Evolutionary conservation across 169 alveolate genomes (phyloP).

Genomic region (Eimeria maxima): DNA sequence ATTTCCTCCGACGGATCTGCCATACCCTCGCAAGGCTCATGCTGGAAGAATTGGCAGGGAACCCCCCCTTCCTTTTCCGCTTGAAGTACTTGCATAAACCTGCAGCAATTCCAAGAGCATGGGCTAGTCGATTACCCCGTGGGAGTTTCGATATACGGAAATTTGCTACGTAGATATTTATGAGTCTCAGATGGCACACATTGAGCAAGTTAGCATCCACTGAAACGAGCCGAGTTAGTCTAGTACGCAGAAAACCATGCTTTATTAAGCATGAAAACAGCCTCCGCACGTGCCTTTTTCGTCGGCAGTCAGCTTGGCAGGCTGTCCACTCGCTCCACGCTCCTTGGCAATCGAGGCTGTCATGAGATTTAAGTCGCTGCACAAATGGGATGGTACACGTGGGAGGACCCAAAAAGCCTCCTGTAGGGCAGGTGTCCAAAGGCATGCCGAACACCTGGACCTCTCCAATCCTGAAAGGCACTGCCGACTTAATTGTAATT

Average conservation of each 20-base stretch:
- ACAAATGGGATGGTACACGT: constrained; percentile 27
- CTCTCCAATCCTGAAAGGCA: constrained; percentile 54
- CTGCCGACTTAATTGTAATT: not conserved
- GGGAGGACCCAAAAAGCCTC: constrained; percentile 65
- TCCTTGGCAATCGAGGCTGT: constrained; percentile 71
- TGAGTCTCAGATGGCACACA: not conserved
- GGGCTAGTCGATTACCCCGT: not conserved
- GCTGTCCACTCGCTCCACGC: constrained; percentile 81
- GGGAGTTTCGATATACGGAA: not conserved
- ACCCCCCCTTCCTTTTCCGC: constrained; percentile 75
- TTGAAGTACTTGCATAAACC: constrained; percentile 60
- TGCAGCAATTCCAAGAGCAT: not conserved
- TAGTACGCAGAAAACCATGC: not conserved
- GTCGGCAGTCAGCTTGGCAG: constrained; percentile 71
- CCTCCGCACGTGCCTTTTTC: constrained; percentile 33
- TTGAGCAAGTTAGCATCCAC: not conserved
- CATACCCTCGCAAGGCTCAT: constrained; percentile 64
- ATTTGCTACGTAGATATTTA: not conserved
- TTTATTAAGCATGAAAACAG: not conserved
- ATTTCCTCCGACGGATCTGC: not conserved
- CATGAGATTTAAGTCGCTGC: constrained; percentile 38
- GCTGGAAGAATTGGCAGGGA: constrained; percentile 69
- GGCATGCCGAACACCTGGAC: constrained; percentile 73
- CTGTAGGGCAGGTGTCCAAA: constrained; percentile 36
- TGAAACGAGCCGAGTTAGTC: not conserved